Conservation (phyloP, 164 flowering plant species). For the Magnolia changhungtana region DNA sequence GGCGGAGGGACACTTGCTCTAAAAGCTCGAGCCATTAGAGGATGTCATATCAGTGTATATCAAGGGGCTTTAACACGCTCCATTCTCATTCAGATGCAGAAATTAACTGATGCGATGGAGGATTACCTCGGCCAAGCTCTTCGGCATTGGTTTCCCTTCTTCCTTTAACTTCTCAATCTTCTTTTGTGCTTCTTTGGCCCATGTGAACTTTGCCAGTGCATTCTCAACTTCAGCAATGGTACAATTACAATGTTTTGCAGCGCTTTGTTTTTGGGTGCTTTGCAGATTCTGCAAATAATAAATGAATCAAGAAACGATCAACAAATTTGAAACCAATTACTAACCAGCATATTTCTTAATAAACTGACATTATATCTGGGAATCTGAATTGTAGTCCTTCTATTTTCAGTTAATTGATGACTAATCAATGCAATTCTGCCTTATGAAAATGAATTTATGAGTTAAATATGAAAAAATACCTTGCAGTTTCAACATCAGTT, state of each 20-base stretch:
- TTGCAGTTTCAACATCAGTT: background rate
- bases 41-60: too few relatives aligned
- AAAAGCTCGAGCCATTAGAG: too few relatives aligned
- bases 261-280: slow-evolving; percentile 68
- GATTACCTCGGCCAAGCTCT: slow-evolving; percentile 68
- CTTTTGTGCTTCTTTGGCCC: slow-evolving; percentile 86
- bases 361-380: background rate
- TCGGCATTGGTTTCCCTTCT: slow-evolving; percentile 93
- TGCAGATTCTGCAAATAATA: slow-evolving; percentile 55
- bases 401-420: background rate
- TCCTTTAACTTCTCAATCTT: slow-evolving; percentile 72
- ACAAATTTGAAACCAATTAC: background rate
- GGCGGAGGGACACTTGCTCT: too few relatives aligned
- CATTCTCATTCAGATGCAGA: background rate
- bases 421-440: background rate
- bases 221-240: slow-evolving; percentile 82
- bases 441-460: background rate
- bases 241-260: slow-evolving; percentile 80
- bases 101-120: background rate
- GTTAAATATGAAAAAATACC: background rate
- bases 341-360: background rate
- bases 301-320: slow-evolving; percentile 14
- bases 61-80: too few relatives aligned
- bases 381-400: background rate
- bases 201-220: slow-evolving; percentile 70